phyloP scores from a whole-genome alignment of 192 early-diverging fungal genomes.

The Coemansia reversa region DNA sequence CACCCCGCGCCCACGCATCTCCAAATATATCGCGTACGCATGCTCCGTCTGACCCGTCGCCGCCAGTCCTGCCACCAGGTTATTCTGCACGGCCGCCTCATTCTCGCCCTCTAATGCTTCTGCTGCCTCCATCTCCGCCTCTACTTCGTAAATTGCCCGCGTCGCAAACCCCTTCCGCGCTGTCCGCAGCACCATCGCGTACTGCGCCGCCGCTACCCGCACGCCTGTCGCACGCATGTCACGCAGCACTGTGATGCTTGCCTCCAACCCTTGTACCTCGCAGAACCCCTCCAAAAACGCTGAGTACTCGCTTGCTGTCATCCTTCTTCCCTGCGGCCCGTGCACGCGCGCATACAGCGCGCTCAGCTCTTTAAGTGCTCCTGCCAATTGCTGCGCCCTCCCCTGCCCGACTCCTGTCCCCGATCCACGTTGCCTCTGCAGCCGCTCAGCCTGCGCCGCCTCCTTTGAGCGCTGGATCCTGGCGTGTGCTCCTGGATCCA shows the following conservation, averaged over 20 bases:
- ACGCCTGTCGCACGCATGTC: conserved; percentile 19
- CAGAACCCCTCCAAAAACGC: conserved; percentile 40
- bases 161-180: not conserved
- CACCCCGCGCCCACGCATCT: conserved; percentile 16
- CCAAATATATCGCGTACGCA: conserved; percentile 26
- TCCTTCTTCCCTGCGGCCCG: not conserved
- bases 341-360: conserved; percentile 14
- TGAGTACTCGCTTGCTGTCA: conserved; percentile 10
- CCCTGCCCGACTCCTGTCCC: conserved; percentile 8
- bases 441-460: conserved; percentile 9
- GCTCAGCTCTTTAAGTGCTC: conserved; percentile 4
- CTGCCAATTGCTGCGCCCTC: not conserved
- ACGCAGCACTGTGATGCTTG: conserved; percentile 24
- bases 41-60: conserved; percentile 18
- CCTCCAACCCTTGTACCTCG: not conserved
- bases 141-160: conserved; percentile 12
- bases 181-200: conserved; percentile 21
- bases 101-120: conserved; percentile 10
- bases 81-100: conserved; percentile 20
- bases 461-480: conserved; percentile 23
- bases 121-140: conserved; percentile 35
- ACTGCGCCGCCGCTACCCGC: conserved; percentile 14
- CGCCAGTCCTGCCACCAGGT: conserved; percentile 18
- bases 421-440: not conserved
- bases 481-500: conserved; percentile 29